Evolutionary conservation across 2,329 filamentous ascomycete genomes (phyloP).

Genomic region (Colletotrichum musae): DNA sequence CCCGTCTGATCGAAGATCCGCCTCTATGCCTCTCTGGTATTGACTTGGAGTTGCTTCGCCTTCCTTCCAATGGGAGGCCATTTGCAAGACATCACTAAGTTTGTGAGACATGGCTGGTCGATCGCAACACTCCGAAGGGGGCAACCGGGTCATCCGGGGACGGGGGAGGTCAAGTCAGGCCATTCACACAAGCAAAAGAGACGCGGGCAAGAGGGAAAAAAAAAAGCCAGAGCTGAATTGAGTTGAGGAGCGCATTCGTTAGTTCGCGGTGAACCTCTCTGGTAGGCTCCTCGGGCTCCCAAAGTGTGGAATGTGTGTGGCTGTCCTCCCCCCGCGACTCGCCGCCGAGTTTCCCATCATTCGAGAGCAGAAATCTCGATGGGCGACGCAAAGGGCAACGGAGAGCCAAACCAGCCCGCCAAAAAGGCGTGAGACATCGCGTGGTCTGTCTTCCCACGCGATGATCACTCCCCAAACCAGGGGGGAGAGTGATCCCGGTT

Average conservation of each 20-base stretch:
- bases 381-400: constrained; percentile 16
- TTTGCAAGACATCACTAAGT: constrained; percentile 2
- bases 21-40: neutral
- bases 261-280: constrained; percentile 3
- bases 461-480: constrained; percentile 30
- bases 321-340: neutral
- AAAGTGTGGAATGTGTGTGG: neutral
- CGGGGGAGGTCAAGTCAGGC: too few relatives aligned
- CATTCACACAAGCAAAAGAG: too few relatives aligned
- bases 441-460: constrained; percentile 16
- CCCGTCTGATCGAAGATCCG: constrained; percentile 7
- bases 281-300: neutral
- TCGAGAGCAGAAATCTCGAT: constrained; percentile 17
- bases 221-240: neutral
- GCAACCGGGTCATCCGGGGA: too few relatives aligned
- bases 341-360: neutral
- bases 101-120: neutral
- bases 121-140: neutral
- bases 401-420: too few relatives aligned
- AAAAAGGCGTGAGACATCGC: constrained; percentile 15
- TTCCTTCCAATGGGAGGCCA: neutral
- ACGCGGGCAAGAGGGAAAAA: too few relatives aligned
- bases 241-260: constrained; percentile 11
- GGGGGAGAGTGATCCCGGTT: constrained; percentile 7
- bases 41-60: neutral